Percentiles rank a stretch among this genome's conserved stretches.
Evolutionary conservation across 345 rosid genomes (phyloP).

Genomic region (Eucalyptus cloeziana): DNA sequence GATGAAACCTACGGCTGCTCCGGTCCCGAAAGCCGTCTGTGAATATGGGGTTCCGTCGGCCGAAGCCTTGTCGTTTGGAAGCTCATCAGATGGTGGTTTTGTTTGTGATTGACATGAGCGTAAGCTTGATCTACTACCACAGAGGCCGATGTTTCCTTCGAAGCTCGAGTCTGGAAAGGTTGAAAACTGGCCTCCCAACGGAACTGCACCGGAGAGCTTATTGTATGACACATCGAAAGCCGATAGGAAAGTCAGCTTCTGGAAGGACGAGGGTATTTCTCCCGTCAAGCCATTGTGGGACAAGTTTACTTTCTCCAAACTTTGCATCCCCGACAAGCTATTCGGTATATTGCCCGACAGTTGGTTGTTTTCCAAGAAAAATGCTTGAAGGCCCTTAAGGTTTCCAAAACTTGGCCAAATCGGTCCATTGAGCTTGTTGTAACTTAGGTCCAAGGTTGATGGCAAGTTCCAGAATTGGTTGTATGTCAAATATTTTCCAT

Average conservation of each 20-base stretch:
- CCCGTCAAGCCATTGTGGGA: constrained; percentile 4
- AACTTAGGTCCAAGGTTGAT: constrained; percentile 2
- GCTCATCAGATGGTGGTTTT: not conserved
- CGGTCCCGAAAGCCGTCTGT: not conserved
- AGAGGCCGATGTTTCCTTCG: constrained; percentile 4
- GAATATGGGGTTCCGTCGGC: not conserved
- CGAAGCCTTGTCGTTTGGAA: not conserved
- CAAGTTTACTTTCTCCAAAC: constrained; percentile 3
- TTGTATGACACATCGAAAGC: constrained; percentile 11
- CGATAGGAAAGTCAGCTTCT: constrained; percentile 4
- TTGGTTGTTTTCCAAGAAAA: not conserved
- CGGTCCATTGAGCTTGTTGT: constrained; percentile 2
- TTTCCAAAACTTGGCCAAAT: constrained; percentile 8
- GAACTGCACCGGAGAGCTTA: constrained; percentile 3
- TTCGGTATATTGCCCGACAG: constrained; percentile 6
- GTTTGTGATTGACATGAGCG: not conserved
- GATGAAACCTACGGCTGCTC: constrained; percentile 5
- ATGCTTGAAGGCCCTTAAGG: constrained; percentile 2
- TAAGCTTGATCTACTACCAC: not conserved
- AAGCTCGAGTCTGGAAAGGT: constrained; percentile 20
- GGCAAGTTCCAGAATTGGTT: not conserved
- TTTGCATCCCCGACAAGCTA: not conserved
- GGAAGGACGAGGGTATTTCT: constrained; percentile 5
- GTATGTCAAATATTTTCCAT: not conserved
- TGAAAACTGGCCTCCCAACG: constrained; percentile 9